Evolutionary conservation across 768 basidiomycete genomes (phyloP).

Genomic region (Imleria badia): DNA sequence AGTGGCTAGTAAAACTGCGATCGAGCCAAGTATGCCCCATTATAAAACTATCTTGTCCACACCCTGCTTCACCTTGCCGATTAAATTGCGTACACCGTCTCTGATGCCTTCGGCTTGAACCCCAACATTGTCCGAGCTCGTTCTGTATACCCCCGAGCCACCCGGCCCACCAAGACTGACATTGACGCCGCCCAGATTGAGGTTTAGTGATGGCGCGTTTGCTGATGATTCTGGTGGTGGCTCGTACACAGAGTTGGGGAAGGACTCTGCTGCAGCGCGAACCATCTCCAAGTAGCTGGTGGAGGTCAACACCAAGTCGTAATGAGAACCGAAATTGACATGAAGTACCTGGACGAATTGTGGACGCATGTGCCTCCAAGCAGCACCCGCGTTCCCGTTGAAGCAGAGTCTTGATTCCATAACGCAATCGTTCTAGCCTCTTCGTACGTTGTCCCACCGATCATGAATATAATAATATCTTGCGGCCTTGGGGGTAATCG

Average conservation of each 20-base stretch:
- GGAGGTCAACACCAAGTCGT: constrained; percentile 7
- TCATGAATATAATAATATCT: constrained; percentile 94
- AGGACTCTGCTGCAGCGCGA: constrained; percentile 61
- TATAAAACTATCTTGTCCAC: constrained; percentile 58
- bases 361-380: constrained; percentile 95
- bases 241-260: constrained; percentile 66
- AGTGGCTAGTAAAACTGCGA: not conserved
- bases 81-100: constrained; percentile 83
- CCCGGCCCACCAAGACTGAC: constrained; percentile 88
- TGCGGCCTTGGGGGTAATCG: constrained; percentile 61
- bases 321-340: not conserved
- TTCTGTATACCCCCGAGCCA: constrained; percentile 83
- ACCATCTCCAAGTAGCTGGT: constrained; percentile 88
- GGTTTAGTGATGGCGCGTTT: constrained; percentile 77
- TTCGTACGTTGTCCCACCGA: constrained; percentile 95
- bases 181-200: constrained; percentile 91
- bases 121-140: constrained; percentile 68
- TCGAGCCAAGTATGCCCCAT: not conserved
- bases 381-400: constrained; percentile 70
- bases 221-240: constrained; percentile 73
- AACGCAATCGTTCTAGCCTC: constrained; percentile 85
- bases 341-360: constrained; percentile 82
- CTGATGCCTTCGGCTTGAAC: constrained; percentile 86
- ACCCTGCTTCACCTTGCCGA: constrained; percentile 87
- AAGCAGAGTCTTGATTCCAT: constrained; percentile 77